Base-by-base conservation (phyloP, 2,329 filamentous ascomycete species). In the Ilyonectria robusta region DNA sequence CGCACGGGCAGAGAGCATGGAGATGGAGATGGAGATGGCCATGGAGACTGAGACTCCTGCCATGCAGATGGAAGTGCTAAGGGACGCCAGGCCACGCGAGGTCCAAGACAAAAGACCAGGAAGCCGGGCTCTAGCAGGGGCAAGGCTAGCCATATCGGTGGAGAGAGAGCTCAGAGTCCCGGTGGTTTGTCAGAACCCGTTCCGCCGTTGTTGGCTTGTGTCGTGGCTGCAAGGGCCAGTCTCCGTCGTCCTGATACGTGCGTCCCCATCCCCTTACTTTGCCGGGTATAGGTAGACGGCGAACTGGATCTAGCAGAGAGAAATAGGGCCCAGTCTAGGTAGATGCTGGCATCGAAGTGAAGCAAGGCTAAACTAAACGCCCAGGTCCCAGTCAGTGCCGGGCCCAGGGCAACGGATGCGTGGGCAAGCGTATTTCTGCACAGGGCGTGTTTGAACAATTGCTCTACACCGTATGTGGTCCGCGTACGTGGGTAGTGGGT, bases 121-220 rank as follows among this genome's bases (percentile, higher is more conserved):
- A 75, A 75, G 65, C 70, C 72, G 72, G 72, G 72, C 72, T 72
- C 71, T 59, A 62, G 68, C 71, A 75, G 66, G 72, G 72, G 66
- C 70, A 67, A 57, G 69, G 66, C 59, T 48, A 60, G 62, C 46
- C 62, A 64, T 35, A 62, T 67, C 67, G 53, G 53, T 72, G 50
- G 67, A 65, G 67, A 65, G 15, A 21, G 21, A 21, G 21, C 21
- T 3, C 21, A 21, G 21, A 54, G 40, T 58, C 56, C 54, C 55
- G 54, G 62, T 66, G 61, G 50, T 65, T 57, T 55, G 56, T 67
- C 62, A 66, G 48, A 42, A 42, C 15, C 40, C 15, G 40, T 42
- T 51, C 59, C 46, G 23, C 29, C 48, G 50, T 59, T 60, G 62
- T 61, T 58, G 50, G 57, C 62, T 60, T 66, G 53, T 37, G 62